Evolutionary conservation across 306 rosid genomes (phyloP), one percentile per base, ranked within the genome.

Genomic region (Gastrolobium villosum): DNA sequence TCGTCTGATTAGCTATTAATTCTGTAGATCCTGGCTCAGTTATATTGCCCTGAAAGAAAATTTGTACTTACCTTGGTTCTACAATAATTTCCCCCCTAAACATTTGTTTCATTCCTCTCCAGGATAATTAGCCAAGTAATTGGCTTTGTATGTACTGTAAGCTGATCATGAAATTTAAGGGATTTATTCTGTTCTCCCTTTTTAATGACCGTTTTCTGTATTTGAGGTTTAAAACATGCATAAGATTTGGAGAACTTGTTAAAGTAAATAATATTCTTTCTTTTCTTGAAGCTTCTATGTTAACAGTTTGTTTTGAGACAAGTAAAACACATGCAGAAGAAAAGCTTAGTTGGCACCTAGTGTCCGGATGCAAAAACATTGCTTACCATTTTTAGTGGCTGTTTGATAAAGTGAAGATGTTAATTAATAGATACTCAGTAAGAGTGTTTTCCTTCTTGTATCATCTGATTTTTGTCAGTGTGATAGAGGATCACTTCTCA

Each of bases 21-120:
- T 56, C 55, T 56, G 78, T 73, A 57, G 64, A 59, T 60, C 41
- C 45, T 32, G 48, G 79, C 45, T 64, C 53, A 76, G 40, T 37
- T 74, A 48, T 37, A 76, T 74, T 57, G 32, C 56, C 34, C 26
- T 43, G 34, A 41, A 62, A 28, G 10, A 26, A 20, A 20, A 20
- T 20, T 20, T 20, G 26, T 20, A 20, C 26, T 20, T 20, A 20
- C 26, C 26, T 20, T 49, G 63, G 37, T 63, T 62, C 34, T 13
- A 40, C 5, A 7, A 60, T 62, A 45, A 15, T 35, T 70, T 60
- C 4, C 5, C 57, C 69, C 32, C 15, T 37, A 43, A 52, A 76
- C 40, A 56, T 39, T 55, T 57, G 55, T 73, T 73, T 2, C 26
- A 40, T 72, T 56, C 5, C 67, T 10, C 43, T 41, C 57, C 50